phyloP scores from a whole-genome alignment of 1,139 yeast species.

The Candida sanyaensis region DNA sequence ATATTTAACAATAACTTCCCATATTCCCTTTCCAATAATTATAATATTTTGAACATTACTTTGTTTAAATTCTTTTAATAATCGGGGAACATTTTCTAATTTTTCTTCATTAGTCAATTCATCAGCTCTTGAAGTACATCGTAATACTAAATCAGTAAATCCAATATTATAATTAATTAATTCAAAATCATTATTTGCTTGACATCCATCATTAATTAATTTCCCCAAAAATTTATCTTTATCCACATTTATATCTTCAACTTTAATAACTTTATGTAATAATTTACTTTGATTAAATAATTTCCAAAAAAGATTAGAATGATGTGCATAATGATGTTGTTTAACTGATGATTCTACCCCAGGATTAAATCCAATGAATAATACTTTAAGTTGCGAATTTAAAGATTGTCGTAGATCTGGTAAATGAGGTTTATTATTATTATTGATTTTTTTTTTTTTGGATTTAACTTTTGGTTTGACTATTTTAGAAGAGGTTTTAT shows the following conservation, averaged over 20 bases:
- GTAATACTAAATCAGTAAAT: constrained; percentile 67
- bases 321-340: constrained; percentile 79
- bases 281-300: constrained; percentile 56
- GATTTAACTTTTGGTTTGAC: background rate
- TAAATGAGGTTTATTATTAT: background rate
- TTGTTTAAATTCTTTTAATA: constrained; percentile 46
- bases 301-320: constrained; percentile 70
- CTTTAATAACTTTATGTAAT: constrained; percentile 25
- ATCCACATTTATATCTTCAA: background rate
- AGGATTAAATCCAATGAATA: constrained; percentile 78
- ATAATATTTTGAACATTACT: constrained; percentile 49
- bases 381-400: constrained; percentile 34
- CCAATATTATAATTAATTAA: constrained; percentile 56
- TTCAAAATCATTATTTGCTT: constrained; percentile 48
- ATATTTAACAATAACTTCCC: constrained; percentile 58
- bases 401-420: constrained; percentile 40
- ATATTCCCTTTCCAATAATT: constrained; percentile 76
- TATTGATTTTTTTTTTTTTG: background rate
- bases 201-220: constrained; percentile 36
- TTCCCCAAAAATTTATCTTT: constrained; percentile 2
- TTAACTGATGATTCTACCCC: constrained; percentile 62
- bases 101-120: constrained; percentile 58
- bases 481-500: background rate
- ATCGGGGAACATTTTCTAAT: constrained; percentile 53
- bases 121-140: constrained; percentile 64